Conservation (phyloP, 495 filamentous ascomycete genomes). For the Tuber calosporum region DNA sequence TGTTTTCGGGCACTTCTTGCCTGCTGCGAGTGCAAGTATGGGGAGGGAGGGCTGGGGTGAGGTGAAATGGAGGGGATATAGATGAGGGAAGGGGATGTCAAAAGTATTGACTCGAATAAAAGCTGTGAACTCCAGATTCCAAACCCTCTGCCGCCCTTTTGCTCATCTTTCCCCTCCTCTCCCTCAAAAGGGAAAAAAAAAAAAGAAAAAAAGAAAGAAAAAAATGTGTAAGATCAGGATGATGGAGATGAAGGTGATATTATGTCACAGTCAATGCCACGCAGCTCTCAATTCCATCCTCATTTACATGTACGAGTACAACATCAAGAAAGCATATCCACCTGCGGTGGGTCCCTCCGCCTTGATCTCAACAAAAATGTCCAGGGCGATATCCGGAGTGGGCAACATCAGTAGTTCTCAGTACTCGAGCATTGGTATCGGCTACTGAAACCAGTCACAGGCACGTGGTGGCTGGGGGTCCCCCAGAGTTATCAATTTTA, state of each 20-base stretch:
- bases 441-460: neutral
- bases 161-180: neutral
- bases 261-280: neutral
- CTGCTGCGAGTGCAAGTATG: neutral
- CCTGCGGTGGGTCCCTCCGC: neutral
- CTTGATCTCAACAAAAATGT: neutral
- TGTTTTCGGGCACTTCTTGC: too few relatives aligned
- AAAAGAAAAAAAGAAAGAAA: neutral
- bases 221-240: neutral
- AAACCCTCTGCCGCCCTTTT: neutral
- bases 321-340: neutral
- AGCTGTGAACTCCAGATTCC: constrained; percentile 1
- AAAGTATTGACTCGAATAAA: neutral
- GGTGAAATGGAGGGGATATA: neutral
- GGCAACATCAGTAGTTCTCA: neutral
- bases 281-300: neutral
- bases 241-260: neutral
- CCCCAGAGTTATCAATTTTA: too few relatives aligned
- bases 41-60: neutral
- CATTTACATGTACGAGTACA: neutral
- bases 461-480: neutral
- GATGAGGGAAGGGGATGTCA: neutral
- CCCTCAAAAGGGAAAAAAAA: too few relatives aligned
- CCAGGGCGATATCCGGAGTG: neutral
- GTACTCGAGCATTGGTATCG: neutral